Percentiles rank a stretch among this genome's conserved stretches.
phyloP scores from a whole-genome alignment of 2,329 filamentous ascomycete species.

The Fusarium chaquense region DNA sequence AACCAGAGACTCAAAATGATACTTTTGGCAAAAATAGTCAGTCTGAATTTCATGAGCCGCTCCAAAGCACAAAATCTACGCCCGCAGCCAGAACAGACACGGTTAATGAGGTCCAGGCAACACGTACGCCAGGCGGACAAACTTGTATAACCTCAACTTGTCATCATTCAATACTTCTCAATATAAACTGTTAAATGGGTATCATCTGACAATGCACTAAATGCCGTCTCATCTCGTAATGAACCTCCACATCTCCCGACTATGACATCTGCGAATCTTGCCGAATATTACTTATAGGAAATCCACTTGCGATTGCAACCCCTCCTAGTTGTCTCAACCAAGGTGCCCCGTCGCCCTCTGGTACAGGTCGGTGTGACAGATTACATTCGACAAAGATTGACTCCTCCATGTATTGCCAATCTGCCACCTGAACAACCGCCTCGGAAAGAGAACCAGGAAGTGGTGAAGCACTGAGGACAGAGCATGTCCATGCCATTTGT shows the following conservation, averaged over 20 bases:
- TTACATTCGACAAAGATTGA: conserved; percentile 53
- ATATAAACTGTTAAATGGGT: conserved; percentile 40
- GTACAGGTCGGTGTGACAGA: conserved; percentile 50
- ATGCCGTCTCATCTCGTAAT: conserved; percentile 3
- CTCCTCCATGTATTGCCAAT: conserved; percentile 52
- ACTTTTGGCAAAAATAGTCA: neutral
- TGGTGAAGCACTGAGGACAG: conserved; percentile 52
- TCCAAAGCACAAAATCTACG: neutral
- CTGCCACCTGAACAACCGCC: conserved; percentile 48
- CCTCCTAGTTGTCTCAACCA: conserved; percentile 51
- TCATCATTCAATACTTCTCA: neutral
- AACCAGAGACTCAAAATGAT: neutral
- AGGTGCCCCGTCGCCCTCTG: conserved; percentile 43
- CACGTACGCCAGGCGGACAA: neutral
- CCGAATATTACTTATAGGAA: conserved; percentile 46
- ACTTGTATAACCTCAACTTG: neutral
- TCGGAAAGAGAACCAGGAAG: conserved; percentile 50
- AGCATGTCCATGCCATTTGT: conserved; percentile 55
- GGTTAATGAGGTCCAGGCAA: neutral
- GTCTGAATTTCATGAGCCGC: neutral
- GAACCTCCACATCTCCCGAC: neutral
- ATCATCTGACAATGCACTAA: conserved; percentile 35
- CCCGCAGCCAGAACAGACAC: no score
- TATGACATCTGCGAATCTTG: conserved; percentile 17
- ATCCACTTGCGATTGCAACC: conserved; percentile 52